These are phyloP conservation scores for Penicillium rolfsii DNA, from an alignment of 2,329 filamentous ascomycete genomes.

Conservation along the genomic window DNA sequence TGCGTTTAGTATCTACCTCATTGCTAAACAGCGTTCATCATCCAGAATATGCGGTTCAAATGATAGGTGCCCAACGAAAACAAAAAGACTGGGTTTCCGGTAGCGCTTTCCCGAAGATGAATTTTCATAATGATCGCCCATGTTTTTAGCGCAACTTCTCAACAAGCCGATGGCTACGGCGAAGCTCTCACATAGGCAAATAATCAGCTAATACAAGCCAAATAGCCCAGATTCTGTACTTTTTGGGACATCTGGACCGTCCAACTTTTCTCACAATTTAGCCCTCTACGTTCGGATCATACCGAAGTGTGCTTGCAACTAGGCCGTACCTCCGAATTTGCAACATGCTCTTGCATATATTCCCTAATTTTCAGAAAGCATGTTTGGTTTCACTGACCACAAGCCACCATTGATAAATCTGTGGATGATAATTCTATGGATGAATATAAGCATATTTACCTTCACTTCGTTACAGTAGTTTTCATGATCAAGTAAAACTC, in stretches of 20 bases:
- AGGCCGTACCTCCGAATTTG: neutral
- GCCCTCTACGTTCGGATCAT: neutral
- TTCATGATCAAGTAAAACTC: neutral
- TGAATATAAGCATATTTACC: neutral
- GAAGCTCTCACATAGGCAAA: neutral
- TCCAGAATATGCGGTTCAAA: neutral
- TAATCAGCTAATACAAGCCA: neutral
- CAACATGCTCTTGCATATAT: neutral
- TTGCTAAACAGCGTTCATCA: neutral
- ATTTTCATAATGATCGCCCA: neutral
- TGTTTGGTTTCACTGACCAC: neutral
- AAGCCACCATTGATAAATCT: neutral
- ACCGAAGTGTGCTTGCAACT: neutral
- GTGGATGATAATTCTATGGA: neutral
- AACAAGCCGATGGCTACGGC: neutral
- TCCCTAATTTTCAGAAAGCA: neutral
- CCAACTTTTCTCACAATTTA: neutral
- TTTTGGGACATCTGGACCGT: neutral
- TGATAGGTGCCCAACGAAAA: neutral
- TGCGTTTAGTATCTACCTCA: neutral
- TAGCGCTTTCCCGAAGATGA: too few species aligned
- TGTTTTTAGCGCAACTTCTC: neutral
- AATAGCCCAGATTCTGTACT: neutral
- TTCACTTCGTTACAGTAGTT: neutral
- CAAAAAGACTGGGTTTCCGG: too few species aligned